These are phyloP conservation scores for Russula sp. DNA, from an alignment of 768 basidiomycete genomes.

Conservation along the genomic window DNA sequence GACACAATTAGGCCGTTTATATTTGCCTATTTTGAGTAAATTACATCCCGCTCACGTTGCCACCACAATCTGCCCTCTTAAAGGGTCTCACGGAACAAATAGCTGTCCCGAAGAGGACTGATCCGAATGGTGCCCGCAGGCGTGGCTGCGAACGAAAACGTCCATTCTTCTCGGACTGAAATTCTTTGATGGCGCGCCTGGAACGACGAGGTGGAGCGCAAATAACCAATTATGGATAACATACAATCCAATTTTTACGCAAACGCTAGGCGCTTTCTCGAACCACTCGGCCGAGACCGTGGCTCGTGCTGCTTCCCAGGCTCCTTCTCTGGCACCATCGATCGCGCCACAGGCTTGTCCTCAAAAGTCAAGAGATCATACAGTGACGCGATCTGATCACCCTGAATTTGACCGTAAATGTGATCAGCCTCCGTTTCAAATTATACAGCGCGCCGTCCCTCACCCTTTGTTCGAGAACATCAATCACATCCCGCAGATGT, in stretches of 20 bases:
- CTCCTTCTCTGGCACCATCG: conserved; percentile 28
- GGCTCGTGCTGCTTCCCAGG: conserved; percentile 1
- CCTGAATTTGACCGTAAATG: conserved; percentile 45
- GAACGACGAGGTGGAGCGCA: background rate
- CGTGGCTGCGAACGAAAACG: background rate
- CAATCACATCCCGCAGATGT: conserved; percentile 88
- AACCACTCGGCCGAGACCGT: conserved; percentile 9
- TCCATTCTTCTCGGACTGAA: background rate
- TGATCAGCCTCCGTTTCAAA: conserved; percentile 18
- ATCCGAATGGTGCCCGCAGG: background rate
- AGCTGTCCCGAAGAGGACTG: background rate
- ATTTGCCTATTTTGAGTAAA: conserved; percentile 17
- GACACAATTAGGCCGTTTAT: background rate
- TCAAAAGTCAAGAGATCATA: conserved; percentile 80
- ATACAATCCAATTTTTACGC: conserved; percentile 16
- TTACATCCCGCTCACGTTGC: background rate
- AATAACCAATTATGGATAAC: background rate
- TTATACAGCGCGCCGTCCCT: conserved; percentile 5
- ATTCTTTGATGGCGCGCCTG: background rate
- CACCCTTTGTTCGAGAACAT: conserved; percentile 89
- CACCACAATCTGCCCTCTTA: conserved; percentile 5
- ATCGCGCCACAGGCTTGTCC: conserved; percentile 49
- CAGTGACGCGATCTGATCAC: conserved; percentile 89
- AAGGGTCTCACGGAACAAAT: conserved; percentile 7
- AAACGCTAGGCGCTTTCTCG: conserved; percentile 23